These are phyloP conservation scores for Neurospora sp. DNA, from an alignment of 495 filamentous ascomycete genomes.

Conservation along the genomic window DNA sequence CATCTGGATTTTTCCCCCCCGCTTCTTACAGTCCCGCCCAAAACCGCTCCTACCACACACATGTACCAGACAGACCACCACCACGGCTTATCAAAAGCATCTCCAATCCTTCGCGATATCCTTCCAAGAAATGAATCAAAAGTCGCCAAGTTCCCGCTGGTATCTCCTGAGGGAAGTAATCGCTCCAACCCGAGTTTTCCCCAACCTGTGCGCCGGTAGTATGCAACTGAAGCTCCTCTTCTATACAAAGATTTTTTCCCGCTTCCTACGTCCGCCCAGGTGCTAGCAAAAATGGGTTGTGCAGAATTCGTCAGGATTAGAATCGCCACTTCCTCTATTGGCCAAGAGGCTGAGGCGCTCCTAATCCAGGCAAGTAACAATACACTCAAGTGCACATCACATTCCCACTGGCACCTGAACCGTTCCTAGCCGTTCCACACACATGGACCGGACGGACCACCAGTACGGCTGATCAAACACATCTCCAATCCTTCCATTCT, in stretches of 20 bases:
- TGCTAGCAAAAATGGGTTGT: not conserved
- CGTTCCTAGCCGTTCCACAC: not conserved
- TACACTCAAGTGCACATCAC: not conserved
- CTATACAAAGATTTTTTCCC: not conserved
- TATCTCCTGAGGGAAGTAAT: not conserved
- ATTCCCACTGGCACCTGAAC: not conserved
- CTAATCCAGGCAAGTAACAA: not conserved
- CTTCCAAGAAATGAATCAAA: not conserved
- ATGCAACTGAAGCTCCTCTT: not conserved
- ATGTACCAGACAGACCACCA: not conserved
- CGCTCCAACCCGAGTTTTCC: not conserved
- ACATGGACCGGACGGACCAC: not conserved
- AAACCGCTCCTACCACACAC: not conserved
- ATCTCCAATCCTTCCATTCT: constrained; percentile 49
- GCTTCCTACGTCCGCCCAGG: not conserved
- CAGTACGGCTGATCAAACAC: constrained; percentile 36
- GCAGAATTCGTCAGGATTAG: not conserved
- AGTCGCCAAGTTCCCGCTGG: not conserved
- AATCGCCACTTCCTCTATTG: not conserved
- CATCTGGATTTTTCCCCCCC: not conserved
- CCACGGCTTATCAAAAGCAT: constrained; percentile 40
- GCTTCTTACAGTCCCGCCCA: not conserved
- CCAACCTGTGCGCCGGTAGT: not conserved
- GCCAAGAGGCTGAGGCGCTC: not conserved
- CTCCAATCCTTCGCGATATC: constrained; percentile 36